These are phyloP conservation scores for Boletus edulis DNA, from an alignment of 768 basidiomycete genomes.

Conservation along the genomic window DNA sequence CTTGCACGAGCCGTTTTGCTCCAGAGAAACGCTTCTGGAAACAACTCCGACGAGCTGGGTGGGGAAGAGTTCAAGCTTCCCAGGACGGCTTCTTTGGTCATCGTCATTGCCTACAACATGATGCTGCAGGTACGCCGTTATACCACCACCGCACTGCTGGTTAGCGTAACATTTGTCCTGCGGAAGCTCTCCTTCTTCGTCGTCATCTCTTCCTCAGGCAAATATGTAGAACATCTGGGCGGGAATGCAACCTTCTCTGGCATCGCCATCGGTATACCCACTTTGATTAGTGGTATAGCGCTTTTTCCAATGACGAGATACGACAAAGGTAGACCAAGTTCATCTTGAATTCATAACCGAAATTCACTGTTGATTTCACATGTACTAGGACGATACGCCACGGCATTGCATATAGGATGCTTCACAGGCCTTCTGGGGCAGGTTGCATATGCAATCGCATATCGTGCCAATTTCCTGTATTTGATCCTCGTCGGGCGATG, in stretches of 20 bases:
- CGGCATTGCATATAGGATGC: constrained; percentile 56
- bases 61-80: constrained; percentile 47
- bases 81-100: constrained; percentile 41
- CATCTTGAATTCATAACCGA: constrained; percentile 48
- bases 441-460: constrained; percentile 60
- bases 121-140: constrained; percentile 42
- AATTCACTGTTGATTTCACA: constrained; percentile 20
- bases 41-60: constrained; percentile 16
- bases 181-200: constrained; percentile 65
- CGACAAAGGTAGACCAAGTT: constrained; percentile 41
- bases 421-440: constrained; percentile 52
- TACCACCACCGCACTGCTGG: not conserved
- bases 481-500: constrained; percentile 71
- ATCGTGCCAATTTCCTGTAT: constrained; percentile 57
- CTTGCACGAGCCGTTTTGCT: not conserved
- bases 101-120: constrained; percentile 43
- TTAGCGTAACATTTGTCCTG: not conserved
- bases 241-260: constrained; percentile 72
- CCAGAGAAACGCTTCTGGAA: not conserved
- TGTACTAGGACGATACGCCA: constrained; percentile 53
- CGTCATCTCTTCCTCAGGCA: constrained; percentile 62
- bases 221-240: constrained; percentile 60
- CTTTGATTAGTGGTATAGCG: constrained; percentile 55
- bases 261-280: constrained; percentile 64
- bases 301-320: constrained; percentile 54